phyloP scores from a whole-genome alignment of 331 rosid species.

The Pyrus hybrid region DNA sequence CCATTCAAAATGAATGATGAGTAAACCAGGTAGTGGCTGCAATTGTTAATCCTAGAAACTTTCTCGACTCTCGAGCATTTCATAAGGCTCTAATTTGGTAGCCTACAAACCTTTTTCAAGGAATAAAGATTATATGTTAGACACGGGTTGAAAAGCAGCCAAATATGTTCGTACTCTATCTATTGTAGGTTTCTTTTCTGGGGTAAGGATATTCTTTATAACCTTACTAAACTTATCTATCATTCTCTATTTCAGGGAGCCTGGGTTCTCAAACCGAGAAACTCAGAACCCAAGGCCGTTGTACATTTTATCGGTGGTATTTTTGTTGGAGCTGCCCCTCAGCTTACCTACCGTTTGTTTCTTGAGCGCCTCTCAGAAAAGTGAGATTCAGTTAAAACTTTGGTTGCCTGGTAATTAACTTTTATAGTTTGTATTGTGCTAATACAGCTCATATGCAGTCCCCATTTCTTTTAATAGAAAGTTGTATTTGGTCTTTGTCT shows the following conservation, averaged over 20 bases:
- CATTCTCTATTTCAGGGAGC: slow-evolving; percentile 57
- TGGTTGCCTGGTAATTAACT: not conserved
- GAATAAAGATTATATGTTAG: not conserved
- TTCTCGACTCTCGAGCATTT: not conserved
- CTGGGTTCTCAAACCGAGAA: slow-evolving; percentile 86
- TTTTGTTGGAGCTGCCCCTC: slow-evolving; percentile 99
- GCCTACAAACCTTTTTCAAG: not conserved
- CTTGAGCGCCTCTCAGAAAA: slow-evolving; percentile 82
- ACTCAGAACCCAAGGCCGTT: slow-evolving; percentile 54
- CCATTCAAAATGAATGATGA: not conserved
- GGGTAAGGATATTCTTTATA: not conserved
- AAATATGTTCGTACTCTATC: not conserved
- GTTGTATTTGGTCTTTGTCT: not conserved
- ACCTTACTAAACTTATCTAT: slow-evolving; percentile 5
- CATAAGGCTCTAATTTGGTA: not conserved
- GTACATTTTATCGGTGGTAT: slow-evolving; percentile 95
- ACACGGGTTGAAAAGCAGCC: not conserved
- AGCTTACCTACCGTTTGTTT: slow-evolving; percentile 89
- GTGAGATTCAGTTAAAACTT: slow-evolving; percentile 30
- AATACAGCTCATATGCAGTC: not conserved
- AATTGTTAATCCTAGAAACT: not conserved
- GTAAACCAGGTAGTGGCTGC: not conserved
- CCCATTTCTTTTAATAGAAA: not conserved
- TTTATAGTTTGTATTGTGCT: not conserved
- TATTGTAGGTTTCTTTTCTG: not conserved